Conservation (phyloP, 2,329 filamentous ascomycete species). For the Coniella vitis region DNA sequence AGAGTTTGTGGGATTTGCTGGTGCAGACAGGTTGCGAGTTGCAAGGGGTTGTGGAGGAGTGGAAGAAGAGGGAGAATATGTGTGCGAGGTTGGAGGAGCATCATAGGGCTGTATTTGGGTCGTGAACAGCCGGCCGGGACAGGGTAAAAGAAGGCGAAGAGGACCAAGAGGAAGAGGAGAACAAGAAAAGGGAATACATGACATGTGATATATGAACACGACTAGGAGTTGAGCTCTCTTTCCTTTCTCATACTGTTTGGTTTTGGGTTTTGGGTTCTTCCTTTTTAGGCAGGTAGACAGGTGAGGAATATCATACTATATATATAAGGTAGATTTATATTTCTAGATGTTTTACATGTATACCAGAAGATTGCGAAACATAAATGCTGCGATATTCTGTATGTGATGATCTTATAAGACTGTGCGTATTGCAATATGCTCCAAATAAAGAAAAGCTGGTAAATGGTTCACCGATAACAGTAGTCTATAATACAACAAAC, state of each 20-base stretch:
- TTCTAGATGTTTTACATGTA: background rate
- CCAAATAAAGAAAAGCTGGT: too few relatives aligned
- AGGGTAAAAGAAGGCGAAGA: too few relatives aligned
- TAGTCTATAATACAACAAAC: too few relatives aligned
- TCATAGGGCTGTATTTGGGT: conserved; percentile 35
- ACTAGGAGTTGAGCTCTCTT: too few relatives aligned
- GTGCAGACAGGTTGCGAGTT: conserved; percentile 23
- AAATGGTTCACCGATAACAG: too few relatives aligned
- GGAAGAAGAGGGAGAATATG: conserved; percentile 16
- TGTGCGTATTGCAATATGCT: too few relatives aligned
- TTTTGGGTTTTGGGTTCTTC: background rate
- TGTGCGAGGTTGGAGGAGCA: conserved; percentile 30
- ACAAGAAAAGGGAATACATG: background rate
- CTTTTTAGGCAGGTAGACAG: background rate
- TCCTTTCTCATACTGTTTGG: background rate
- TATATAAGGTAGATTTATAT: background rate
- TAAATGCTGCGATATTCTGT: too few relatives aligned
- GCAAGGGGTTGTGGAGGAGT: conserved; percentile 17
- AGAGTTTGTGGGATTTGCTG: conserved; percentile 26
- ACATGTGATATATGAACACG: too few relatives aligned
- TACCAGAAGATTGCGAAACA: too few relatives aligned
- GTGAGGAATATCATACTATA: too few relatives aligned
- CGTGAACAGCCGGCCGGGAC: too few relatives aligned
- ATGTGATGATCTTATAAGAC: too few relatives aligned
- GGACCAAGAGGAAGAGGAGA: background rate